A percentile compares a stretch with the other conserved stretches of the same genome.
Conservation (phyloP, 164 flowering plant genomes). For the Brasenia schreberi region DNA sequence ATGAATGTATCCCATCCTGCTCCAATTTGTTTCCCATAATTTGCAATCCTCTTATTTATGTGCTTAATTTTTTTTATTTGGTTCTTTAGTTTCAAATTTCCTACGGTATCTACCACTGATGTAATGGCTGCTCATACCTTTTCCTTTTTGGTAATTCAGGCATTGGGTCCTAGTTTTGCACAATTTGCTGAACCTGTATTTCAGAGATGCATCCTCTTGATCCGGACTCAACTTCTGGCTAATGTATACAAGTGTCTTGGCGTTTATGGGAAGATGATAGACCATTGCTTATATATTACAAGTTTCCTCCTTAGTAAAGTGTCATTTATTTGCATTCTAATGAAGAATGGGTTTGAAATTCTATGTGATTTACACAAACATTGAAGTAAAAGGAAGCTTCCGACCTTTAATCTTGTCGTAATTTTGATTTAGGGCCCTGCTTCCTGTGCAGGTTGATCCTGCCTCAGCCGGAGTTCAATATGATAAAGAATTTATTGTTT, state of each 20-base stretch:
- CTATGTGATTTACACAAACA: too few species aligned
- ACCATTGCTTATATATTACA: too few species aligned
- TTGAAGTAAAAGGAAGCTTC: too few species aligned
- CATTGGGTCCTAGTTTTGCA: slow-evolving; percentile 79
- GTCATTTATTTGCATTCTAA: too few species aligned
- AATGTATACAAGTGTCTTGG: slow-evolving; percentile 27
- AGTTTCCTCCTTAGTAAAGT: too few species aligned
- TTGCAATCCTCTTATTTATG: too few species aligned
- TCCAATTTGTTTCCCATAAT: too few species aligned
- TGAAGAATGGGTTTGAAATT: too few species aligned
- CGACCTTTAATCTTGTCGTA: neutral
- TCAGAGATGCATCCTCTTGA: slow-evolving; percentile 81
- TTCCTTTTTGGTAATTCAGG: slow-evolving; percentile 34
- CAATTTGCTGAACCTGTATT: slow-evolving; percentile 92
- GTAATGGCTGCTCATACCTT: neutral
- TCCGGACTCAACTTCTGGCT: slow-evolving; percentile 75
- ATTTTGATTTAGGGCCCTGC: neutral
- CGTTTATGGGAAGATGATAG: neutral
- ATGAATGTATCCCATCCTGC: too few species aligned
- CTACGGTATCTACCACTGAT: too few species aligned
- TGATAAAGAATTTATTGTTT: slow-evolving; percentile 90
- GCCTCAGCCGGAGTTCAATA: slow-evolving; percentile 68
- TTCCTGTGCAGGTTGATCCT: slow-evolving; percentile 56
- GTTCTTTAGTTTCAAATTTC: too few species aligned
- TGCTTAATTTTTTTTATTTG: too few species aligned